Base-by-base conservation (phyloP, 1,284 basidiomycete species). In the Moesziomyces globuligerus region DNA sequence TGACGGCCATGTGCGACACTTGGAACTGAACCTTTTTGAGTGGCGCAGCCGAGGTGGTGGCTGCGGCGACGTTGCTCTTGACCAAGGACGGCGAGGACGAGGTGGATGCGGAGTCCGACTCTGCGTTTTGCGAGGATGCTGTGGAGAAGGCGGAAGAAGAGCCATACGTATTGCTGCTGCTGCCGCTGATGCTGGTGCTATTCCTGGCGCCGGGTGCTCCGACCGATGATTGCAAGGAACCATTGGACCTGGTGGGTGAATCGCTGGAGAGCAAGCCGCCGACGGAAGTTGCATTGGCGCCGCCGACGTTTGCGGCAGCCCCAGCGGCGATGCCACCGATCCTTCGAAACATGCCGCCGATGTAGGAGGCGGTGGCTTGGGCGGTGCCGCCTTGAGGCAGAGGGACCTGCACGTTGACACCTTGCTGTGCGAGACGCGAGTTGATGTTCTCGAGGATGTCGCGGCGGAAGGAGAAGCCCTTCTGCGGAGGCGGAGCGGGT, bases 21-120 rank as follows among this genome's bases (percentile, higher is more conserved):
- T 65, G 71, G 42, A 82, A 82, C 43, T 80, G 80, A 11, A 82
- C 80, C 53, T 72, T 75, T 23, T 74, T 68, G 37, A 79, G 59
- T 3, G 75, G 78, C 23, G 50, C 58, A 15, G 69, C 69, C 6
- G 69, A 72, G 9, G 57, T 61, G 24, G 68, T 71, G 20, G 68
- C 55, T 8, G 50, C 52, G 17, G 48, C 48, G 5, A 60, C 48
- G 15, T 50, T 59, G 40, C 34, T 62, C 34, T 58, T 70, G 39
- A 62, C 49, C 15, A 55, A 17, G 4, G 65, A 39, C 3, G 25
- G n/a, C 21, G 45, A 21, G 1, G 65, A 40, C 4, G 25, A 17
- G 29, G 45, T n/a, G 1, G 51, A 47, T 15, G 39, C 47, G 25
- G 41, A 46, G 2, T 61, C 53, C 3, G 47, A 20, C 17, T 64